These are phyloP conservation scores for Bromus sterilis DNA, from an alignment of 176 grass and related monocot genomes.

Conservation along the genomic window DNA sequence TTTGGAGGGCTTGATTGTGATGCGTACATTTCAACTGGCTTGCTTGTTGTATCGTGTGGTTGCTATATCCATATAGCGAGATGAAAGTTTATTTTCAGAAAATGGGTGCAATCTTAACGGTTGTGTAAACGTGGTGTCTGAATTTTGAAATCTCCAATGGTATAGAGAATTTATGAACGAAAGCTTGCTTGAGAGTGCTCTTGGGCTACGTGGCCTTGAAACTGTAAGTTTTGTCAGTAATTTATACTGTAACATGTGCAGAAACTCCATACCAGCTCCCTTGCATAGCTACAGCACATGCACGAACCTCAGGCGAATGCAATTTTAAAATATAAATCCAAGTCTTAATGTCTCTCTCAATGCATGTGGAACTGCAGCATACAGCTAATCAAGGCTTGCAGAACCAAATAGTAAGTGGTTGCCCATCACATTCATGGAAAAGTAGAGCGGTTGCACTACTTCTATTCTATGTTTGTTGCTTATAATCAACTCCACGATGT, in stretches of 20 bases:
- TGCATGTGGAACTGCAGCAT: background rate
- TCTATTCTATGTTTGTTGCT: background rate
- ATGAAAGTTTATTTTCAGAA: too few species aligned
- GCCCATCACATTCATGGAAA: constrained; percentile 15
- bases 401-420: constrained; percentile 4
- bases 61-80: too few species aligned
- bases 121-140: background rate
- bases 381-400: background rate
- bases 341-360: background rate
- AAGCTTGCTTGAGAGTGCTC: too few species aligned
- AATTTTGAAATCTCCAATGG: background rate
- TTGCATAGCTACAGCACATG: too few species aligned
- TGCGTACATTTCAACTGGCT: too few species aligned
- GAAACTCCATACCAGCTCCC: too few species aligned
- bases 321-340: background rate
- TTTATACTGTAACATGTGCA: too few species aligned
- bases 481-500: background rate
- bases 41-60: too few species aligned
- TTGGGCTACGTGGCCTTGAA: too few species aligned
- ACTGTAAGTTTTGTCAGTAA: too few species aligned
- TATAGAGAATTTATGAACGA: too few species aligned
- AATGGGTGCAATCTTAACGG: background rate
- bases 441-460: background rate
- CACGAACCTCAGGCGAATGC: background rate
- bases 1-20: too few species aligned